Evolutionary conservation across 768 basidiomycete species (phyloP).

Genomic region (Galerina marginata): DNA sequence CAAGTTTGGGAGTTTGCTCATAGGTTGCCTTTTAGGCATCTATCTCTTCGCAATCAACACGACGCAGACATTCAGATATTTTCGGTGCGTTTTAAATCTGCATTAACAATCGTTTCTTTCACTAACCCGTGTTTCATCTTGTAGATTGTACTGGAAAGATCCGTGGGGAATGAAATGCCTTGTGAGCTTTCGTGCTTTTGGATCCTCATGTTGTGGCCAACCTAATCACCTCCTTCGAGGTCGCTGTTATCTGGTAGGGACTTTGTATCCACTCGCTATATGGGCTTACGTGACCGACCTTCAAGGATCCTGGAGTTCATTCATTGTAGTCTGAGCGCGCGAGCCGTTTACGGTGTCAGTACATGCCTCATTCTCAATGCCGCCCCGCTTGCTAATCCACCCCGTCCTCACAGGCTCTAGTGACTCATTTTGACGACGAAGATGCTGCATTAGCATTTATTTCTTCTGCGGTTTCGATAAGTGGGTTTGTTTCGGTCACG

Average conservation of each 20-base stretch:
- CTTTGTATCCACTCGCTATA: too few species aligned
- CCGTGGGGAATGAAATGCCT: conserved; percentile 7
- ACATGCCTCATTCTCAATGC: background rate
- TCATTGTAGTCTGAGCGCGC: conserved; percentile 6
- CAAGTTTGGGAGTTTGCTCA: background rate
- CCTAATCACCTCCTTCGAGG: background rate
- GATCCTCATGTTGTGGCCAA: background rate
- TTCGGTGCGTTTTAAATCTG: background rate
- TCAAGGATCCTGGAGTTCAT: conserved; percentile 14
- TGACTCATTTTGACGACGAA: conserved; percentile 7
- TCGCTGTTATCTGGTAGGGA: conserved; percentile 14
- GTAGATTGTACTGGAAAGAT: conserved; percentile 7
- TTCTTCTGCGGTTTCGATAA: conserved; percentile 4
- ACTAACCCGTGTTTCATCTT: background rate
- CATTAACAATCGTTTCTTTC: background rate
- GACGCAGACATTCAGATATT: conserved; percentile 11
- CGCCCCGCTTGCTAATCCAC: too few species aligned
- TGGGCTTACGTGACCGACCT: background rate
- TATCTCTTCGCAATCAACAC: background rate
- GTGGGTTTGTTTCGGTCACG: conserved; percentile 11
- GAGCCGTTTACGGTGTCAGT: conserved; percentile 9
- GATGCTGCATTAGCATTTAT: background rate
- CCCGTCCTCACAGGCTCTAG: conserved; percentile 8
- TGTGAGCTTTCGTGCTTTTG: conserved; percentile 1
- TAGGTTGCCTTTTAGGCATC: background rate